Evolutionary conservation across 805 yeast species (phyloP).

Genomic region (Wickerhamiella cacticola): DNA sequence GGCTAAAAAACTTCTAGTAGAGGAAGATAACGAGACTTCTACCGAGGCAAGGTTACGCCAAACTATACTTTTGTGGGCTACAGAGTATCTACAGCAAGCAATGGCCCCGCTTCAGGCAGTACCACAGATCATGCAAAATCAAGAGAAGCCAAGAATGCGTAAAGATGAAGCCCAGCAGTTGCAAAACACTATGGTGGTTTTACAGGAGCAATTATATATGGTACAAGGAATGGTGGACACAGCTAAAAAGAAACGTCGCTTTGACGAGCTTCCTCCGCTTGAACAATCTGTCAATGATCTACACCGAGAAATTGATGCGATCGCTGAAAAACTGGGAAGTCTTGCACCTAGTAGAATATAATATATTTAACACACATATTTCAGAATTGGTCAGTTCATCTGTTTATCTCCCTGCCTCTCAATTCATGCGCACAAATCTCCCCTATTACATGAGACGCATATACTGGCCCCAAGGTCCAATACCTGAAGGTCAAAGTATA

Average conservation of each 20-base stretch:
- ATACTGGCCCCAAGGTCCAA: constrained; percentile 14
- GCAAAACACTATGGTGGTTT: constrained; percentile 59
- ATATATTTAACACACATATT: not conserved
- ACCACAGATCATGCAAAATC: constrained; percentile 36
- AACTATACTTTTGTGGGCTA: constrained; percentile 46
- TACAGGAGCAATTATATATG: constrained; percentile 70
- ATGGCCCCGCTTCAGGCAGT: constrained; percentile 52
- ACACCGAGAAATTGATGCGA: constrained; percentile 31
- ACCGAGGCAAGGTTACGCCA: constrained; percentile 39
- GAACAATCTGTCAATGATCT: constrained; percentile 49
- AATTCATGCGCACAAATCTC: not conserved
- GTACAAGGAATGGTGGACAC: constrained; percentile 52
- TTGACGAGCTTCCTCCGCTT: constrained; percentile 61
- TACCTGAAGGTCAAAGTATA: constrained; percentile 6
- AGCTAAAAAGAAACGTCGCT: constrained; percentile 53
- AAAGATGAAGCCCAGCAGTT: constrained; percentile 20
- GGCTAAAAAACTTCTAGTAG: constrained; percentile 34
- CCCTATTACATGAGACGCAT: constrained; percentile 10
- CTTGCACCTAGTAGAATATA: constrained; percentile 26
- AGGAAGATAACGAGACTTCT: constrained; percentile 26
- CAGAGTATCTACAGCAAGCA: constrained; percentile 52
- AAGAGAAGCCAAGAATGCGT: constrained; percentile 17
- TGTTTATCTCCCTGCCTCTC: not conserved
- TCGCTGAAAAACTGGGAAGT: constrained; percentile 47
- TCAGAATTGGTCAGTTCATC: not conserved